Conservation (phyloP, 306 rosid species). For the Trifolium pratense region DNA sequence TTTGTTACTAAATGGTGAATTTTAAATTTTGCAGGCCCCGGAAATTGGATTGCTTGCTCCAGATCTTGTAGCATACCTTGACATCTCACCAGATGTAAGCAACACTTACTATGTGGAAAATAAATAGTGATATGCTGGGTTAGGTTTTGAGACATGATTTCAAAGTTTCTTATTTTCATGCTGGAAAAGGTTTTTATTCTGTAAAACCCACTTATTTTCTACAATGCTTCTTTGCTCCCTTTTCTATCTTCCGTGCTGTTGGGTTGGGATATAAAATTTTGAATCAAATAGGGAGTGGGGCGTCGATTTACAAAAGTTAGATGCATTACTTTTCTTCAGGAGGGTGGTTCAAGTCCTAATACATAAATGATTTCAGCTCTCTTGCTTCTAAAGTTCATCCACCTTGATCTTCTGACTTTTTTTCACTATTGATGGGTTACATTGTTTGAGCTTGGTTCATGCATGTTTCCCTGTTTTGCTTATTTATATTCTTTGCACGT, state of each 20-base stretch:
- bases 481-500: conserved; percentile 25
- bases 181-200: background rate
- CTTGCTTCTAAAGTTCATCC: conserved; percentile 1
- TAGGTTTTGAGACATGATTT: conserved; percentile 1
- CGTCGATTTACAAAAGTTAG: conserved; percentile 7
- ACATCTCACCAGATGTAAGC: conserved; percentile 86
- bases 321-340: background rate
- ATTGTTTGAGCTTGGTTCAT: conserved; percentile 22
- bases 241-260: conserved; percentile 13
- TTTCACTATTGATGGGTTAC: conserved; percentile 18
- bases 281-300: background rate
- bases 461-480: conserved; percentile 2
- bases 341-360: conserved; percentile 29
- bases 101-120: conserved; percentile 9
- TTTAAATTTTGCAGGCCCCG: conserved; percentile 69
- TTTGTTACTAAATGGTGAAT: conserved; percentile 16
- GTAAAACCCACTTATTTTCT: conserved; percentile 10
- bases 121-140: conserved; percentile 22
- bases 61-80: conserved; percentile 77
- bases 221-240: conserved; percentile 2
- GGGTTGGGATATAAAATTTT: background rate
- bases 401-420: background rate
- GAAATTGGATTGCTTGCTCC: conserved; percentile 88
- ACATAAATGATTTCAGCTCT: too few species aligned
- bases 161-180: conserved; percentile 24